Conservation (phyloP, 164 flowering plant genomes). For the Liriodendron chinense region DNA sequence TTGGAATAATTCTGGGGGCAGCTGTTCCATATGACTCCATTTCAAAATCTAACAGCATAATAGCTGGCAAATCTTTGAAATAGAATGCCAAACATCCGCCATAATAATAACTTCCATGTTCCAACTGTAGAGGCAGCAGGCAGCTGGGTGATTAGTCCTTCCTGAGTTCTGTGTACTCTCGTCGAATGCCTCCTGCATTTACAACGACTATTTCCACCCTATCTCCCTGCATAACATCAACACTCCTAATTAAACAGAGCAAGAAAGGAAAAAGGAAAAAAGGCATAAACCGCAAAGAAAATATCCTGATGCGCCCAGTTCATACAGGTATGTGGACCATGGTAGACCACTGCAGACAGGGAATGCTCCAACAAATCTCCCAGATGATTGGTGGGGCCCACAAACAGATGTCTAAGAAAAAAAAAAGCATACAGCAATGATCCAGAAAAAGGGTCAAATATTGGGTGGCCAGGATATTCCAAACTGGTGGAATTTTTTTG, state of each 20-base stretch:
- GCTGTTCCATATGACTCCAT: background rate
- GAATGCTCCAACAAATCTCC: background rate
- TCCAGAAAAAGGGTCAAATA: no score
- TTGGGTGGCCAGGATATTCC: background rate
- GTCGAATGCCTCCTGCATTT: constrained; percentile 60
- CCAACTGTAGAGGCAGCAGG: background rate
- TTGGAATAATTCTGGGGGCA: background rate
- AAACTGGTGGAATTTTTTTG: background rate
- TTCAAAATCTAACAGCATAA: background rate
- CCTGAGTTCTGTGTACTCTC: constrained; percentile 72
- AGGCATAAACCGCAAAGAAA: background rate
- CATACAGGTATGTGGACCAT: background rate
- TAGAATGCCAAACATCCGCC: background rate
- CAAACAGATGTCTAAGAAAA: background rate
- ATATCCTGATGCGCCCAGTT: background rate
- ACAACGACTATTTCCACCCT: constrained; percentile 68
- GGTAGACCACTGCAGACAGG: no score
- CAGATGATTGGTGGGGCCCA: background rate
- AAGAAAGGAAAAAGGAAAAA: background rate
- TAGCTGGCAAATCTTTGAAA: background rate
- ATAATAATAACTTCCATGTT: background rate
- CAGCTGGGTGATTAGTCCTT: constrained; percentile 45
- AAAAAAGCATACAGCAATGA: no score
- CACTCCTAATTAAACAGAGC: background rate
- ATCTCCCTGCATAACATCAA: constrained; percentile 68